phyloP scores from a whole-genome alignment of 495 filamentous ascomycete species.

The Hyaloscypha bicolor region DNA sequence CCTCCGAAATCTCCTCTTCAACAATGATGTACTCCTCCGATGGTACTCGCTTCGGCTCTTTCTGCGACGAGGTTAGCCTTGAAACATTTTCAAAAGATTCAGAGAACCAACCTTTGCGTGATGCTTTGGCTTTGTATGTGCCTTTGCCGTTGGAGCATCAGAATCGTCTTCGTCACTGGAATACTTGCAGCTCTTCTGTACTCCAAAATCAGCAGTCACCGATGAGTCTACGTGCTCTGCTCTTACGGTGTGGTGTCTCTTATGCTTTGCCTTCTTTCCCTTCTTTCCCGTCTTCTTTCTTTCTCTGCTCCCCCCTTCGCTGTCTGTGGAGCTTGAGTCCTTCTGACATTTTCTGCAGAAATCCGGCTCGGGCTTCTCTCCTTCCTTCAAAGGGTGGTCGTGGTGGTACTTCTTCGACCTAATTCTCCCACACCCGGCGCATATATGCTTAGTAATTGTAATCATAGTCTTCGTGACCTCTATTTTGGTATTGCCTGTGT shows the following conservation, averaged over 20 bases:
- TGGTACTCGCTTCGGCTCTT: not conserved
- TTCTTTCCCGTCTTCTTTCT: conserved; percentile 14
- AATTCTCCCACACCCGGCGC: conserved; percentile 35
- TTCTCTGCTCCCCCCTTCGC: not conserved
- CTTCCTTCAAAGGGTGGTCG: conserved; percentile 32
- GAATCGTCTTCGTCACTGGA: conserved; percentile 12
- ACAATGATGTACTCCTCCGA: conserved; percentile 10
- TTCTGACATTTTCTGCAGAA: conserved; percentile 36
- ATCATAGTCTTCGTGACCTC: conserved; percentile 16
- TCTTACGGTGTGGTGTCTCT: conserved; percentile 4
- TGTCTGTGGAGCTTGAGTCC: conserved; percentile 27
- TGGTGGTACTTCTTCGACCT: conserved; percentile 34
- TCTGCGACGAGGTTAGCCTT: not conserved
- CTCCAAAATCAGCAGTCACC: not conserved
- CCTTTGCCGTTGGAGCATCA: conserved; percentile 1
- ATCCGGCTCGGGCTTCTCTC: conserved; percentile 28
- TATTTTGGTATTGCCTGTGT: not conserved
- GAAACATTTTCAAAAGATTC: not conserved
- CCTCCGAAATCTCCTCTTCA: conserved; percentile 12
- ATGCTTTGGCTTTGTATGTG: conserved; percentile 7
- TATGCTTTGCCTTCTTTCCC: conserved; percentile 13
- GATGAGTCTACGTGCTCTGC: not conserved
- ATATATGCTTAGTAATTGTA: conserved; percentile 35
- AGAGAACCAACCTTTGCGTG: not conserved
- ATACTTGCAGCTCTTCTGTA: not conserved